These are phyloP conservation scores for Eucalyptus curtisii DNA, from an alignment of 345 rosid species.

Conservation along the genomic window DNA sequence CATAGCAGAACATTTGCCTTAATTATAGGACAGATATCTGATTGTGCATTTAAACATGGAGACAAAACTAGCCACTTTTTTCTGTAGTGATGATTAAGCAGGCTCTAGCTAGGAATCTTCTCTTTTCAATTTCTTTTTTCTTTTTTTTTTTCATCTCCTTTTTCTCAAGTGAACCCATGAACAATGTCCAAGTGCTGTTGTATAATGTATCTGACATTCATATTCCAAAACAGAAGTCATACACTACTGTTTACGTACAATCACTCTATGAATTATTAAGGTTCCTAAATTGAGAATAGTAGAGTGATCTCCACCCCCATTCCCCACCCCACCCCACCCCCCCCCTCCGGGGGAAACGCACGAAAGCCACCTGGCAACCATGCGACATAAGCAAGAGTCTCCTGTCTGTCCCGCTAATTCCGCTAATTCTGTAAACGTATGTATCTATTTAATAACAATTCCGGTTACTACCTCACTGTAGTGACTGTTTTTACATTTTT, in stretches of 20 bases:
- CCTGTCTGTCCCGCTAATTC: neutral
- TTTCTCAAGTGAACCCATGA: neutral
- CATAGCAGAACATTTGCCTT: neutral
- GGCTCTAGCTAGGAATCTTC: neutral
- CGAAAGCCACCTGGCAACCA: neutral
- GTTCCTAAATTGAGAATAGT: neutral
- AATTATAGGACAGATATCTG: neutral
- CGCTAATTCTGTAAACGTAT: neutral
- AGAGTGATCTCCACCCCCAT: neutral
- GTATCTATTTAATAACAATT: neutral
- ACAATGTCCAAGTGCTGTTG: neutral
- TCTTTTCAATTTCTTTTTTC: neutral
- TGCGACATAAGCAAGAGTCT: neutral
- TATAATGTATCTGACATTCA: neutral
- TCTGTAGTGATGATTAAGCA: neutral
- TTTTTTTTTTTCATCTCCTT: neutral
- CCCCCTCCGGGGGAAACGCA: neutral
- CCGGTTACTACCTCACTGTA: neutral
- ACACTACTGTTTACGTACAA: neutral
- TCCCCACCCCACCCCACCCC: rapidly evolving
- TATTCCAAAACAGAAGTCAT: neutral
- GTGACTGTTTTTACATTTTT: neutral
- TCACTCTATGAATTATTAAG: neutral
- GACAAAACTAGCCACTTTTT: neutral
- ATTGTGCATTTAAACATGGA: neutral